Conservation (phyloP, 1,284 basidiomycete genomes). For the Boletus mariae region DNA sequence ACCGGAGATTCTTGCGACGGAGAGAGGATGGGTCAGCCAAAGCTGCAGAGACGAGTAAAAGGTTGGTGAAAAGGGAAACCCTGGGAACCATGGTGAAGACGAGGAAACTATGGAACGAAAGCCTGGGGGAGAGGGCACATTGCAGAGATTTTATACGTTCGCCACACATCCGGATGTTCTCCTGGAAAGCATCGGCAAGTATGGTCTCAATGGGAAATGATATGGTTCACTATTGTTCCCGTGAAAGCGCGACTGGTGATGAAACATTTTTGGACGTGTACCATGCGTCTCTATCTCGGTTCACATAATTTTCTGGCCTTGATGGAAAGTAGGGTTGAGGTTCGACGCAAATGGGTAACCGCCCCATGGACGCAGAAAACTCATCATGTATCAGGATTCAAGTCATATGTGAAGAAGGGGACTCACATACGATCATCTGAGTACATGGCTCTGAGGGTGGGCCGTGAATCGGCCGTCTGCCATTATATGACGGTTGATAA, state of each 20-base stretch:
- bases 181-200: background rate
- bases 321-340: background rate
- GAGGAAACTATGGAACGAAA: background rate
- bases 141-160: constrained; percentile 12
- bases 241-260: background rate
- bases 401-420: background rate
- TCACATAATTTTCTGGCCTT: background rate
- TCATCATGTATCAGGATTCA: background rate
- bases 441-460: background rate
- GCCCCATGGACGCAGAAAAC: constrained; percentile 2
- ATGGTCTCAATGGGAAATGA: background rate
- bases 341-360: background rate
- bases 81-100: background rate
- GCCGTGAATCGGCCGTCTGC: background rate
- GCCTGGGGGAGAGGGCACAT: too few species aligned
- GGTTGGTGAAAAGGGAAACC: background rate
- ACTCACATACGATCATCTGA: background rate
- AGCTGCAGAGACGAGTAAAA: background rate
- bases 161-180: background rate
- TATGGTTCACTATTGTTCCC: background rate
- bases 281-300: constrained; percentile 1
- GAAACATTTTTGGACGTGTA: background rate
- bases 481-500: background rate
- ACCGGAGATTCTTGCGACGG: constrained; percentile 13
- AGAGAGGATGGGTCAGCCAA: background rate